Percentiles rank a stretch among this genome's conserved stretches.
Evolutionary conservation across 2,329 filamentous ascomycete species (phyloP).

Genomic region (Passalora sequoiae): DNA sequence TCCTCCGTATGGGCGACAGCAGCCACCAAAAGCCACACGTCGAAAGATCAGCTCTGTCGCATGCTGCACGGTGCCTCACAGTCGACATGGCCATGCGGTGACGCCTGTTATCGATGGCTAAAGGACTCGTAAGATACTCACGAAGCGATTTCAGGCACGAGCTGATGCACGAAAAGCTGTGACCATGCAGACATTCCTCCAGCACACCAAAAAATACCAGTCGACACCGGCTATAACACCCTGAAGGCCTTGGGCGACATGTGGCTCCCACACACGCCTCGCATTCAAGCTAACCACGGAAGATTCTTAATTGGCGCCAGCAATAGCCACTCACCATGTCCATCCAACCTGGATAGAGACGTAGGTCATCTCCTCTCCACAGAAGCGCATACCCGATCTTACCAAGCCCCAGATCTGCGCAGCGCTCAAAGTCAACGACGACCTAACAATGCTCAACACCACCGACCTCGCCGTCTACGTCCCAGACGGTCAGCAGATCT

Average conservation of each 20-base stretch:
- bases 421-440: neutral
- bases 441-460: conserved; percentile 3
- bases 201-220: too few relatives aligned
- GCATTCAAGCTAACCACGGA: neutral
- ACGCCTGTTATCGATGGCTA: too few relatives aligned
- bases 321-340: neutral
- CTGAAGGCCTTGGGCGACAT: neutral
- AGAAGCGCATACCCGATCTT: neutral
- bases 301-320: neutral
- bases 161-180: too few relatives aligned
- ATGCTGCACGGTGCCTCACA: too few relatives aligned
- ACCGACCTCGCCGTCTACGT: conserved; percentile 15
- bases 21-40: too few relatives aligned
- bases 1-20: too few relatives aligned
- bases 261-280: neutral
- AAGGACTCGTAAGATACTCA: too few relatives aligned
- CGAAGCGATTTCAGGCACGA: too few relatives aligned
- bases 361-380: neutral
- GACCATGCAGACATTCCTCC: too few relatives aligned
- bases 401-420: neutral
- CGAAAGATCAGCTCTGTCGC: too few relatives aligned
- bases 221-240: neutral
- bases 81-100: too few relatives aligned
- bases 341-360: neutral
- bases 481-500: conserved; percentile 23